A percentile compares a stretch with the other conserved stretches of the same genome.
Evolutionary conservation across 176 grass and related monocot genomes (phyloP).

Genomic region (Melocanna baccifera): DNA sequence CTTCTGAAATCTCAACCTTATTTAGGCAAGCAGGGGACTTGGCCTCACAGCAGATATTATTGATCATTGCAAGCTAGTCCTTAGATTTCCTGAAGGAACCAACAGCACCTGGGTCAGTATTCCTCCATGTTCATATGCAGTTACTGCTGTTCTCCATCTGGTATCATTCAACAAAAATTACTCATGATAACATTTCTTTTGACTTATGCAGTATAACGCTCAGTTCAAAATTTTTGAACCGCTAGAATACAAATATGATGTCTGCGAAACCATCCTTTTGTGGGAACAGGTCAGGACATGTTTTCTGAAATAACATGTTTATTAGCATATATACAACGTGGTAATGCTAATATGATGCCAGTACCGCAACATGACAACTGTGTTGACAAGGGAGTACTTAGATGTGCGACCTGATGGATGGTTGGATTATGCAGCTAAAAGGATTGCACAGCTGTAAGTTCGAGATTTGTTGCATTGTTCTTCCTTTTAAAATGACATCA

Average conservation of each 20-base stretch:
- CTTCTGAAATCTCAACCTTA: slow-evolving; percentile 28
- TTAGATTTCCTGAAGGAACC: slow-evolving; percentile 78
- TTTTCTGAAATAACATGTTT: slow-evolving; percentile 25
- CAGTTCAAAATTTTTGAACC: slow-evolving; percentile 95
- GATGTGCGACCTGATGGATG: slow-evolving; percentile 93
- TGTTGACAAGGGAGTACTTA: slow-evolving; percentile 97
- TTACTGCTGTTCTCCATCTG: slow-evolving; percentile 2
- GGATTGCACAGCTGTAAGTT: slow-evolving; percentile 93
- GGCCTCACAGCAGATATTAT: slow-evolving; percentile 73
- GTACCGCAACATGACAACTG: slow-evolving; percentile 96
- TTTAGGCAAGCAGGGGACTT: slow-evolving; percentile 85
- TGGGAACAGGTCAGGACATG: slow-evolving; percentile 80
- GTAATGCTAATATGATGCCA: slow-evolving; percentile 41
- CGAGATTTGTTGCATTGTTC: background rate
- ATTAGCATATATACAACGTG: background rate
- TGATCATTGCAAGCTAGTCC: slow-evolving; percentile 81
- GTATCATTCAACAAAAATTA: background rate
- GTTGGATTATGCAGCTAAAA: slow-evolving; percentile 88
- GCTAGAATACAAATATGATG: slow-evolving; percentile 74
- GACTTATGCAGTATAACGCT: slow-evolving; percentile 63
- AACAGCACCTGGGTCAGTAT: slow-evolving; percentile 83
- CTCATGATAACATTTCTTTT: slow-evolving; percentile 9
- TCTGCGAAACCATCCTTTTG: slow-evolving; percentile 76
- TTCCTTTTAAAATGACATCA: background rate
- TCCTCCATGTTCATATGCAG: slow-evolving; percentile 26